Base-by-base conservation (phyloP, 2,329 filamentous ascomycete species). In the Pseudonectria buxi region DNA sequence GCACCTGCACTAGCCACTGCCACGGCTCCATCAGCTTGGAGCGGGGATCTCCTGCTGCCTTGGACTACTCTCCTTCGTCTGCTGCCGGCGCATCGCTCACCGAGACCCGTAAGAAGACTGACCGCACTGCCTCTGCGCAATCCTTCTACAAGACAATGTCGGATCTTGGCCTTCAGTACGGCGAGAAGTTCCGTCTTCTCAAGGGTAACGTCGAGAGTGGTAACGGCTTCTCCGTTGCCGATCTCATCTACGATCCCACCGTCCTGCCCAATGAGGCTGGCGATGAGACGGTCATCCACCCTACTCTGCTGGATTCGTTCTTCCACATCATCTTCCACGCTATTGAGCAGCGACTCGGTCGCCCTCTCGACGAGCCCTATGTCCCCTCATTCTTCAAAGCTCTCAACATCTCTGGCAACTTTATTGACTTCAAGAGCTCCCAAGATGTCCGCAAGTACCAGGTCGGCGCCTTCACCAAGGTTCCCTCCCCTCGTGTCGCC, bases 291-390 rank as follows among this genome's bases (percentile, higher is more conserved):
- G 35, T 50, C 15, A 34, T 52, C 24, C 47, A 50, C 26, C 47
- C 49, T 1, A 49, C 45, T 7, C 44, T 51, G 7, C 37, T 54
- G 3, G 50, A 54, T 31, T 41, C 49, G 10, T 46, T 48, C 37
- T 53, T 54, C 41, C 49, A 54, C 31, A 41, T 48, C 30, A 49
- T 54, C 24, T 50, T 53, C 39, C 36, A 45, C 28, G 47, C 51
- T 3, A 37, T 54, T 7, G 49, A 54, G 32, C 41, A 45, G n/a
- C 39, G 44, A 6, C 40, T 49, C 9, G 51, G 46, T 2, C 40
- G 42, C 1, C 40, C 48, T 15, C 34, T 54, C 4, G 43, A 47
- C 26, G 51, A 50, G 40, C 47, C 47, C 14, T 51, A 51, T 31
- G 50, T 52, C 10, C 49, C 49, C 3, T 48, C 50, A 3, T 53